Percentiles rank a stretch among this genome's conserved stretches.
Evolutionary conservation across 2,329 filamentous ascomycete species (phyloP).

Genomic region (Stachybotrys chlorohalonatus): DNA sequence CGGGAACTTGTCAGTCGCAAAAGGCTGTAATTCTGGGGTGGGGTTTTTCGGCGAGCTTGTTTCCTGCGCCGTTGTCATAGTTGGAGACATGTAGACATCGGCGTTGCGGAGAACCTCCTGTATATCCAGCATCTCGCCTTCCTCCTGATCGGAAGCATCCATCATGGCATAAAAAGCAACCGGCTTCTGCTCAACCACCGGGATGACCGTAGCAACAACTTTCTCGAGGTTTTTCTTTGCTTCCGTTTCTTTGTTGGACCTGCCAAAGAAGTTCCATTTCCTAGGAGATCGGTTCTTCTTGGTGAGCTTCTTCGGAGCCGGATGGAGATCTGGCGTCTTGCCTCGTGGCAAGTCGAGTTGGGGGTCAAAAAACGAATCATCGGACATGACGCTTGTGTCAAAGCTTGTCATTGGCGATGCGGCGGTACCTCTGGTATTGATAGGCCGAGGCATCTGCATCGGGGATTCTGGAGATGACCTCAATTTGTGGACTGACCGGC

Average conservation of each 20-base stretch:
- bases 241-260: slow-evolving; percentile 36
- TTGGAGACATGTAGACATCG: slow-evolving; percentile 22
- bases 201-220: slow-evolving; percentile 37
- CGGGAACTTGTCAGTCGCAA: slow-evolving; percentile 3
- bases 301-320: slow-evolving; percentile 42
- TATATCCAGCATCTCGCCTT: slow-evolving; percentile 29
- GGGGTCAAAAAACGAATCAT: slow-evolving; percentile 40
- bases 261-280: slow-evolving; percentile 56
- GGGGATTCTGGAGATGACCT: slow-evolving; percentile 30
- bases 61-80: not conserved
- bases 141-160: slow-evolving; percentile 47
- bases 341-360: slow-evolving; percentile 24
- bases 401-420: slow-evolving; percentile 46
- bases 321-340: slow-evolving; percentile 14
- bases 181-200: slow-evolving; percentile 38
- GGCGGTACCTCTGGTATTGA: slow-evolving; percentile 32
- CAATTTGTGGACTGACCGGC: slow-evolving; percentile 45
- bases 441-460: slow-evolving; percentile 43
- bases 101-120: slow-evolving; percentile 42
- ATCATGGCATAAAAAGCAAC: slow-evolving; percentile 54
- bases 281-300: slow-evolving; percentile 47
- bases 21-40: slow-evolving; percentile 7
- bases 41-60: not conserved
- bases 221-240: slow-evolving; percentile 28
- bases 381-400: slow-evolving; percentile 47